Base-by-base conservation (phyloP, 2,329 filamentous ascomycete genomes). In the Penicillium sp. region DNA sequence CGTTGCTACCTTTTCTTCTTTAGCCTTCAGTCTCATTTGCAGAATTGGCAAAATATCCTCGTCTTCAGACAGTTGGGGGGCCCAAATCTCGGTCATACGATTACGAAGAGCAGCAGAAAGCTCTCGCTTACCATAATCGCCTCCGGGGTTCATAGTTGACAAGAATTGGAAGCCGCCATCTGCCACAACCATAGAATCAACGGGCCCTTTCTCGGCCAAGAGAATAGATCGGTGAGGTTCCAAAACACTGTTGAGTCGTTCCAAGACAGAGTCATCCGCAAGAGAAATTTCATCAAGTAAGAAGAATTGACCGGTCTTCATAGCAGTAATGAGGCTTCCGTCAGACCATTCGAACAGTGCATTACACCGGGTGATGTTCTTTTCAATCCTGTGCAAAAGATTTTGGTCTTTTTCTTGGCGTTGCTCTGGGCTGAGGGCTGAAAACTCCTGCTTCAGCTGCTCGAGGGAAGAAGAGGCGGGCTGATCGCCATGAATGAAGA, bases 61-160 rank as follows among this genome's bases (percentile, higher is more conserved):
- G 51, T 86, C 84, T 58, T 93, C 90, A 1, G 92, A 92, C 57
- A 98, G 79, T 1, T 93, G 85, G 1, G 95, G 92, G 0, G 98
- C 95, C 95, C 95, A 99, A 9, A 99, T 97, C 75, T 99, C 95
- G 0, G 95, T 99, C 72, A 99, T 96, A 59, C 95, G 90, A 72
- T 99, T 99, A 46, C 95, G 85, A 58, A 99, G 79, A 14, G 95
- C 96, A 3, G 95, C 95, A 1, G 95, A 99, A 13, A 99, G 83
- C 73, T 99, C 95, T 66, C 93, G 92, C 78, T 99, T 99, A 63
- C 95, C 95, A 72, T 98, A 99, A 71, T 99, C 95, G 46, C 96
- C 95, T 50, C 96, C 96, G 9, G 95, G 95, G 65, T 99, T 99
- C 95, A 99, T 99, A 0, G 95, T 99, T 3, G 95, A 93, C 58